Percentiles rank a stretch among this genome's conserved stretches.
Evolutionary conservation across 1,139 yeast genomes (phyloP).

Genomic region (Blastobotrys apis): DNA sequence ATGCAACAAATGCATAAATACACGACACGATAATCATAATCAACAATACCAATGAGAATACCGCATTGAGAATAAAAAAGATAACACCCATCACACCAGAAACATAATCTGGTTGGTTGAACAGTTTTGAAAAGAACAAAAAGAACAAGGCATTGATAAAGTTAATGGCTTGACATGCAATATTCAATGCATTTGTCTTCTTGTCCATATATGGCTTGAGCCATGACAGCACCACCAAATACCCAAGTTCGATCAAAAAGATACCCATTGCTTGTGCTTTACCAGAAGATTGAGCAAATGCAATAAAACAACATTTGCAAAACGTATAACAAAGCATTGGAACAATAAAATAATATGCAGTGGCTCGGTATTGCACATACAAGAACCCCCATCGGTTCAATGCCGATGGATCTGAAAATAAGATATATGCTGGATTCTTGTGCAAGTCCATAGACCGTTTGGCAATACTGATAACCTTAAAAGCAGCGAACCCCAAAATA

Average conservation of each 20-base stretch:
- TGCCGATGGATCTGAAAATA: slow-evolving; percentile 77
- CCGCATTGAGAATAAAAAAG: slow-evolving; percentile 86
- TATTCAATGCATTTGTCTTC: slow-evolving; percentile 87
- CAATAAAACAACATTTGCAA: slow-evolving; percentile 77
- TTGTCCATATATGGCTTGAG: slow-evolving; percentile 90
- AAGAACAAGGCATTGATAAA: slow-evolving; percentile 56
- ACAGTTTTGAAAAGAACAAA: slow-evolving; percentile 81
- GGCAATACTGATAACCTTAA: slow-evolving; percentile 68
- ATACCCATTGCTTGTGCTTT: slow-evolving; percentile 75
- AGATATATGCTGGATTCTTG: slow-evolving; percentile 87
- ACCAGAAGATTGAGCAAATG: slow-evolving; percentile 76
- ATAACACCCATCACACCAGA: slow-evolving; percentile 90
- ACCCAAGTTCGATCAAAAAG: slow-evolving; percentile 68
- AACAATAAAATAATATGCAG: slow-evolving; percentile 74
- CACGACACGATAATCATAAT: slow-evolving; percentile 86
- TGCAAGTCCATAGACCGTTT: slow-evolving; percentile 63
- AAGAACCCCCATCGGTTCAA: slow-evolving; percentile 89
- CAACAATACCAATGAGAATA: slow-evolving; percentile 74
- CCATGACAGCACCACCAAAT: slow-evolving; percentile 60
- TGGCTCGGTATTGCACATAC: slow-evolving; percentile 87
- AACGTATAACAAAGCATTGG: slow-evolving; percentile 62
- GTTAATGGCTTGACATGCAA: slow-evolving; percentile 73
- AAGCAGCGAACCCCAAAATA: slow-evolving; percentile 68
- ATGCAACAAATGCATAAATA: slow-evolving; percentile 73
- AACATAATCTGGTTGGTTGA: slow-evolving; percentile 79